A percentile compares a stretch with the other conserved stretches of the same genome.
Conservation (phyloP, 176 grass and related monocot genomes). For the Saccharum officinarum region DNA sequence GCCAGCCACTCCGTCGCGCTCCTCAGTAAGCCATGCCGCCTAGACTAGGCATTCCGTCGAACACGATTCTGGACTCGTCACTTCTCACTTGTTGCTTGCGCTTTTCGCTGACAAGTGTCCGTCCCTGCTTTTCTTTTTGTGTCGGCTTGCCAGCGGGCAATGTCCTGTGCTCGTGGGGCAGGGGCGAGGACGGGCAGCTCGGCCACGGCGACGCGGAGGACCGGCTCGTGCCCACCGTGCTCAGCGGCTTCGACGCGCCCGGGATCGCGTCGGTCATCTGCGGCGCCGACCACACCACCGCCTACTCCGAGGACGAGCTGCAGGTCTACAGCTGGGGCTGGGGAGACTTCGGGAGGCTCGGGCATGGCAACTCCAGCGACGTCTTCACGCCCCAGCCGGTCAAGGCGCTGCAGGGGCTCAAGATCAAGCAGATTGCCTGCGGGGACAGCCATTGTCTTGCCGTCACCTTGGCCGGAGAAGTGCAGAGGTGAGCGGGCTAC, state of each 20-base stretch:
- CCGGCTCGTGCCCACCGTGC: slow-evolving; percentile 73
- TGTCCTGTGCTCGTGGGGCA: slow-evolving; percentile 92
- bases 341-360: slow-evolving; percentile 97
- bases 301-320: slow-evolving; percentile 69
- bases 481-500: slow-evolving; percentile 62
- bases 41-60: slow-evolving; percentile 2
- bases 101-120: not conserved
- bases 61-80: not conserved
- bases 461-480: slow-evolving; percentile 78
- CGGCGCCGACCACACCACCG: slow-evolving; percentile 97
- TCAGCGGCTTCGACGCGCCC: slow-evolving; percentile 64
- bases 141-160: slow-evolving; percentile 65
- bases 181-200: slow-evolving; percentile 96
- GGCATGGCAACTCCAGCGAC: slow-evolving; percentile 92
- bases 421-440: slow-evolving; percentile 97
- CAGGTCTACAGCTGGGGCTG: slow-evolving; percentile 99
- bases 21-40: slow-evolving; percentile 53
- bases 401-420: slow-evolving; percentile 81
- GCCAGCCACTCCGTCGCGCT: slow-evolving; percentile 97
- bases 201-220: slow-evolving; percentile 97
- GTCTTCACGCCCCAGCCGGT: slow-evolving; percentile 93
- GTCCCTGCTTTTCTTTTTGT: not conserved
- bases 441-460: slow-evolving; percentile 96
- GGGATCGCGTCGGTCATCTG: slow-evolving; percentile 77
- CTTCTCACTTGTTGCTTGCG: no score